Percentiles rank a stretch among this genome's conserved stretches.
Conservation (phyloP, 2,329 filamentous ascomycete genomes). For the Neofusicoccum laricinum region DNA sequence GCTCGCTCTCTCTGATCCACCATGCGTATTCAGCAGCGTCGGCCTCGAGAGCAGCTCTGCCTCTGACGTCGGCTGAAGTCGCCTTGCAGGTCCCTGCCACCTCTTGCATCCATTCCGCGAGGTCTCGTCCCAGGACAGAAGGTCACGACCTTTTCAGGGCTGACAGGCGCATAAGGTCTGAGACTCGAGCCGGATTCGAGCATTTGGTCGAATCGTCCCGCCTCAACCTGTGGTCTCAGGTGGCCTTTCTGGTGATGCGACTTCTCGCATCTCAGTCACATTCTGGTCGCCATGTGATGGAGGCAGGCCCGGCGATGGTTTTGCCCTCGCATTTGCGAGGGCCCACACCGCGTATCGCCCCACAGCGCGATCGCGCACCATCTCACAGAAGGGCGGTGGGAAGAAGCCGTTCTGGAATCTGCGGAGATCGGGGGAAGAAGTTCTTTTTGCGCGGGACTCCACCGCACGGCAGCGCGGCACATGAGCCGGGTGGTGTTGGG, state of each 20-base stretch:
- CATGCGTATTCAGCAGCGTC: background rate
- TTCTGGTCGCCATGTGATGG: constrained; percentile 11
- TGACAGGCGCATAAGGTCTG: constrained; percentile 11
- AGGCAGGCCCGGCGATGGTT: background rate
- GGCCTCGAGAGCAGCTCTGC: background rate
- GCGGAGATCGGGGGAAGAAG: background rate
- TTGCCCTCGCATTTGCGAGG: constrained; percentile 9
- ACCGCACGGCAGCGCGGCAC: constrained; percentile 2
- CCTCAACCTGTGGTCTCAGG: background rate
- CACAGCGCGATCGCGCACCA: constrained; percentile 2
- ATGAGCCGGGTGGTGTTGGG: background rate
- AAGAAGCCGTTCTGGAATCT: background rate
- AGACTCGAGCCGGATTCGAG: constrained; percentile 1
- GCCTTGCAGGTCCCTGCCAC: background rate
- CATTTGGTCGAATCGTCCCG: background rate
- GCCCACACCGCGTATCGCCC: constrained; percentile 9
- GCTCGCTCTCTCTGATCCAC: background rate
- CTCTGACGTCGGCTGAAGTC: constrained; percentile 2
- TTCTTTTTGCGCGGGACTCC: background rate
- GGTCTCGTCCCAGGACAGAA: background rate
- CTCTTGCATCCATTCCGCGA: constrained; percentile 10
- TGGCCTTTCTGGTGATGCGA: background rate
- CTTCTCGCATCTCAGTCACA: constrained; percentile 10
- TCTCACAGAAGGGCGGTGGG: background rate
- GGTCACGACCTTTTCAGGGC: background rate